Conservation (phyloP, 1,284 basidiomycete genomes). For the Sanghuangporus weigelae region DNA sequence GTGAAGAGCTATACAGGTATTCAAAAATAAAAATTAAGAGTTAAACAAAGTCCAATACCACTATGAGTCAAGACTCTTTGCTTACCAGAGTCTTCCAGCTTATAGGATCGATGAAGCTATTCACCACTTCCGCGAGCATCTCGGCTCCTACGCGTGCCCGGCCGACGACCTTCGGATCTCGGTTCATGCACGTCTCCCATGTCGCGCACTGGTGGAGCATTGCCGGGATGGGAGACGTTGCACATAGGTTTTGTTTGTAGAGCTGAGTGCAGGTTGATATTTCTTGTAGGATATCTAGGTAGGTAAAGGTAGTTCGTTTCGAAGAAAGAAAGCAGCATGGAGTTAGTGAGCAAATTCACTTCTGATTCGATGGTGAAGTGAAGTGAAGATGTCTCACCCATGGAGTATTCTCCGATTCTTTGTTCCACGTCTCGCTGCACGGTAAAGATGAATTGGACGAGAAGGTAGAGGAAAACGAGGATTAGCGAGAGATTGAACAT, state of each 20-base stretch:
- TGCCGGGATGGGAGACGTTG: constrained; percentile 70
- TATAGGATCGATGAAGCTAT: constrained; percentile 94
- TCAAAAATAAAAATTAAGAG: neutral
- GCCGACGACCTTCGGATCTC: constrained; percentile 86
- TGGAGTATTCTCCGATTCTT: constrained; percentile 83
- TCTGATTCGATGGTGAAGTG: neutral
- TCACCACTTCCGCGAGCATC: constrained; percentile 92
- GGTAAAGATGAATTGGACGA: constrained; percentile 82
- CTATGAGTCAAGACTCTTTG: no score
- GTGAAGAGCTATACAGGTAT: constrained; percentile 59
- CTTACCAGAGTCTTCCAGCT: constrained; percentile 93
- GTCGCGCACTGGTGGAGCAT: constrained; percentile 78
- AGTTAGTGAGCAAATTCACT: neutral
- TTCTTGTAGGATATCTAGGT: constrained; percentile 80
- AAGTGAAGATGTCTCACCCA: constrained; percentile 48
- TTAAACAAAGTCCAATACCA: neutral
- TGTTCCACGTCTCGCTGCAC: constrained; percentile 89
- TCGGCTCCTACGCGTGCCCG: constrained; percentile 89
- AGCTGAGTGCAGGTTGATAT: constrained; percentile 79
- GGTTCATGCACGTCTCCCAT: constrained; percentile 97
- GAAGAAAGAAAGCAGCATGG: neutral
- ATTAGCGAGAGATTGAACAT: constrained; percentile 91
- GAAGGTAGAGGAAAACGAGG: constrained; percentile 79
- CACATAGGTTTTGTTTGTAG: constrained; percentile 82
- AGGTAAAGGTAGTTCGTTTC: neutral